phyloP scores from a whole-genome alignment of 1,139 yeast species.

The Yamadazyma kanchanaburiensis region DNA sequence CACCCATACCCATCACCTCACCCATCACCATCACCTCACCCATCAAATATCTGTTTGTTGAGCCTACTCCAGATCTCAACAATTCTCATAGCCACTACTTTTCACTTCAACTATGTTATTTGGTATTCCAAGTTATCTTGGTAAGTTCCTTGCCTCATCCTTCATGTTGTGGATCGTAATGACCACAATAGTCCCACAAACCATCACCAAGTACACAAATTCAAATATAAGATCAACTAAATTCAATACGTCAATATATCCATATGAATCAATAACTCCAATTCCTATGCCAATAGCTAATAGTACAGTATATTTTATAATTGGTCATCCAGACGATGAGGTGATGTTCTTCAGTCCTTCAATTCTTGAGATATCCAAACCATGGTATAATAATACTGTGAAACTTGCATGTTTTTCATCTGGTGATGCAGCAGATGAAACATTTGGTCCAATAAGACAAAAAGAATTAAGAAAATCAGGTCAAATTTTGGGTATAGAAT shows the following conservation, averaged over 20 bases:
- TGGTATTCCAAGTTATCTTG: conserved; percentile 6
- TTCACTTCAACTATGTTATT: conserved; percentile 4
- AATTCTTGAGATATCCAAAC: conserved; percentile 49
- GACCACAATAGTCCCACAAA: conserved; percentile 41
- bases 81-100: background rate
- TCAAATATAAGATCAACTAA: conserved; percentile 23
- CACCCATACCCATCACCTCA: background rate
- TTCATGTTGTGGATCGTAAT: conserved; percentile 38
- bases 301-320: conserved; percentile 49
- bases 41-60: background rate
- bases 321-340: conserved; percentile 98
- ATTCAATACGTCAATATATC: conserved; percentile 23
- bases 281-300: conserved; percentile 34
- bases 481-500: conserved; percentile 50
- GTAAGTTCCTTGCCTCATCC: conserved; percentile 13
- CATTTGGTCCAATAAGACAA: conserved; percentile 61
- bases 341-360: conserved; percentile 96
- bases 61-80: too few relatives aligned
- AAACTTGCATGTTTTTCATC: conserved; percentile 68
- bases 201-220: conserved; percentile 26
- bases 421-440: conserved; percentile 66
- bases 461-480: conserved; percentile 61
- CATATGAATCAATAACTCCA: conserved; percentile 36
- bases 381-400: conserved; percentile 47
- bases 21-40: background rate